Evolutionary conservation across 2,329 filamentous ascomycete genomes (phyloP).

Genomic region (Fusarium secorum): DNA sequence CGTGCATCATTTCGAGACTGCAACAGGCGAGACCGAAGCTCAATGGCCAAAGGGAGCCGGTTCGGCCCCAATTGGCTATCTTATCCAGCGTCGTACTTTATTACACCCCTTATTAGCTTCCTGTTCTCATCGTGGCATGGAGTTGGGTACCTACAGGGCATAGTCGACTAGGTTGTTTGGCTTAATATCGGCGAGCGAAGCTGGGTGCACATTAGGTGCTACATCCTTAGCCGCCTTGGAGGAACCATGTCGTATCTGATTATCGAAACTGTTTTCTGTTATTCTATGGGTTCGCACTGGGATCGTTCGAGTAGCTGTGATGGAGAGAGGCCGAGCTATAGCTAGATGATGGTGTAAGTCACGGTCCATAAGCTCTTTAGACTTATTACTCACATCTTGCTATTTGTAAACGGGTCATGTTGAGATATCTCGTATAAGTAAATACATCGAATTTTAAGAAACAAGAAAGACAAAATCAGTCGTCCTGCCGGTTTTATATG

Average conservation of each 20-base stretch:
- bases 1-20: conserved; percentile 70
- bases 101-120: accelerated
- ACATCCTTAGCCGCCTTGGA: background rate
- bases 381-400: background rate
- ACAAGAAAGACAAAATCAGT: background rate
- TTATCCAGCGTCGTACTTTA: conserved; percentile 61
- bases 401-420: background rate
- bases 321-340: background rate
- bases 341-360: conserved; percentile 16
- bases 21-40: conserved; percentile 70
- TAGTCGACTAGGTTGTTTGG: conserved; percentile 24
- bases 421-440: accelerated
- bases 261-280: background rate
- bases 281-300: background rate
- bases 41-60: conserved; percentile 67
- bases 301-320: background rate
- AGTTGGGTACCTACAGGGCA: conserved; percentile 2
- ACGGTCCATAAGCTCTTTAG: background rate
- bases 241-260: background rate
- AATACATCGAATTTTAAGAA: background rate
- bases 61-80: conserved; percentile 65
- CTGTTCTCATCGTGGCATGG: accelerated
- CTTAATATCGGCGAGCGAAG: conserved; percentile 5
- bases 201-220: background rate
- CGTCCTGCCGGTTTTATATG: background rate